These are phyloP conservation scores for Ascochyta koolunga DNA, from an alignment of 2,329 filamentous ascomycete genomes.

Conservation along the genomic window DNA sequence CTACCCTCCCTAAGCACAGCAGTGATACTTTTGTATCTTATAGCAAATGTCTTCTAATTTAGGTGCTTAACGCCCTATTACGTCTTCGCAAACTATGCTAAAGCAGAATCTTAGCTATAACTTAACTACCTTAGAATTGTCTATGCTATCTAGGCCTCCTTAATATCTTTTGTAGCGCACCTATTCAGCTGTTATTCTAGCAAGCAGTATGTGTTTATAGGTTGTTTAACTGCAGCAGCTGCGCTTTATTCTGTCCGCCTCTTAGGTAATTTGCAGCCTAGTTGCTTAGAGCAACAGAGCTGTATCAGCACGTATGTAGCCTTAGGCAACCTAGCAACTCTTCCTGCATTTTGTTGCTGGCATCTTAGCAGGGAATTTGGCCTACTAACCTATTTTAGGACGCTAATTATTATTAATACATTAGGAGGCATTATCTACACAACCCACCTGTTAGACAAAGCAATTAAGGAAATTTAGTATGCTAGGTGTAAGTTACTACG, in stretches of 20 bases:
- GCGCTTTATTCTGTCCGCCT: too few species aligned
- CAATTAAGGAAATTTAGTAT: constrained; percentile 7
- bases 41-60: constrained; percentile 13
- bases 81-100: constrained; percentile 12
- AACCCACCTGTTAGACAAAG: constrained; percentile 12
- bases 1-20: too few species aligned
- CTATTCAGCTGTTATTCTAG: not conserved
- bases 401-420: constrained; percentile 8
- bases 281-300: too few species aligned
- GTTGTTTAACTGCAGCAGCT: too few species aligned
- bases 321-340: too few species aligned
- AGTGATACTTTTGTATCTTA: constrained; percentile 1
- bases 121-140: constrained; percentile 17
- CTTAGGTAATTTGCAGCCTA: too few species aligned
- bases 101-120: constrained; percentile 7
- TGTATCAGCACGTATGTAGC: too few species aligned
- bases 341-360: too few species aligned
- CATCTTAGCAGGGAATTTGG: not conserved
- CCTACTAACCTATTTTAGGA: constrained; percentile 6
- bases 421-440: constrained; percentile 12
- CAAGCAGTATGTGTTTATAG: too few species aligned
- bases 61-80: constrained; percentile 17
- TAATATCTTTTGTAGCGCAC: constrained; percentile 14
- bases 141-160: constrained; percentile 13
- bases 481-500: constrained; percentile 7